Evolutionary conservation across 257 asterid genomes (phyloP), one percentile per base, ranked within the genome.

Genomic region (Handroanthus guayacan): DNA sequence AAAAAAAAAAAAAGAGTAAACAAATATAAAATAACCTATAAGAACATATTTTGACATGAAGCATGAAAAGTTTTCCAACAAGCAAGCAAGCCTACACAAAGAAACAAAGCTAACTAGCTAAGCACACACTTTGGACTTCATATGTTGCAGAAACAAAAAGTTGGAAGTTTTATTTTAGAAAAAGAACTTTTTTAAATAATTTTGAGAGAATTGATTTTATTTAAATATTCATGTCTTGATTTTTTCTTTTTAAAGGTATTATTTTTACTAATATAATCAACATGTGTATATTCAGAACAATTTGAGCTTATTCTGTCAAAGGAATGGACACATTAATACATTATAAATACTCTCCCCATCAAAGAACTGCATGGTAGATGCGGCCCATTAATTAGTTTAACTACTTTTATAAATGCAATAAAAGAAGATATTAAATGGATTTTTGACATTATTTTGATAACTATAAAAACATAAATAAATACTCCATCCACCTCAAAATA

Each of bases 291-390:
- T 25, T 25, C 31, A 10, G 54, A 47, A 67, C 67, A 71, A 71
- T 52, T 17, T 52, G 10, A 51, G 45, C 50, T 50, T 14, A 8
- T 41, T 8, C 45, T 41, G 45, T 41, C 45, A 41, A 41, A 41
- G 8, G 6, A 25, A 25, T 25, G 31, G 31, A 25, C 31, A 25
- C 31, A 25, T 25, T 25, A 25, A 47, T 62, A 45, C 70, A 16
- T 34, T 31, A 47, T 9, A 31, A 62, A 44, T 43, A 44, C 48
- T 25, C n/a, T 45, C 39, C 41, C 78, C 52, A 73, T 45, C 65
- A 69, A 73, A 38, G 9, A n/a, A 36, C 37, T 47, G 58, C 41
- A 61, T 17, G 38, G 50, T 72, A 45, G 66, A 52, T 58, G 77
- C 31, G 31, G 61, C 9, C 14, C 69, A 60, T 61, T 38, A 73